Conservation (phyloP, 2,329 filamentous ascomycete species). For the Monosporascus sp. region DNA sequence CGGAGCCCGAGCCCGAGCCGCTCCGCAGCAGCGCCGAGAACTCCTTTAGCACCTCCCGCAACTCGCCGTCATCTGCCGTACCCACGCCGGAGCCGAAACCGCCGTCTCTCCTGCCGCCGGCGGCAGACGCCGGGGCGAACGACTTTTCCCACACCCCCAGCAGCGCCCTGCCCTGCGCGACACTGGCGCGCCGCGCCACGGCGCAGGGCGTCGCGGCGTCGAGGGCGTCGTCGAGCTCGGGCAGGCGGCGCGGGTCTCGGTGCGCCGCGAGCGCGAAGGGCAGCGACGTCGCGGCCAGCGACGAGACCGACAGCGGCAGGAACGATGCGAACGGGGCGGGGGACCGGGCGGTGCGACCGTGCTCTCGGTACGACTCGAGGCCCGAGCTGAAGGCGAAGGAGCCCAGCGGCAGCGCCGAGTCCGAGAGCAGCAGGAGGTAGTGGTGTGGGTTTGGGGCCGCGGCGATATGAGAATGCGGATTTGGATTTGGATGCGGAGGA, state of each 20-base stretch:
- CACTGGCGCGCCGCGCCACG: conserved; percentile 70
- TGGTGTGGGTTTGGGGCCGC: conserved; percentile 39
- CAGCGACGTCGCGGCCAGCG: conserved; percentile 66
- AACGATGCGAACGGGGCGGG: conserved; percentile 40
- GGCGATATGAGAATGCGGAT: conserved; percentile 2
- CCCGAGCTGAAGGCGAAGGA: conserved; percentile 85
- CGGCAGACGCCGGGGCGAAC: conserved; percentile 40
- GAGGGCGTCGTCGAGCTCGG: conserved; percentile 64
- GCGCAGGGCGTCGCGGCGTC: conserved; percentile 74
- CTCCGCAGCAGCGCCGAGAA: neutral
- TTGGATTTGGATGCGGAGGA: conserved; percentile 5
- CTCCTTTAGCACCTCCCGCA: conserved; percentile 20
- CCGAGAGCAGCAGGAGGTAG: conserved; percentile 70
- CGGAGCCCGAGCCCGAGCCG: conserved; percentile 2
- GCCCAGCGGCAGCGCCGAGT: conserved; percentile 75
- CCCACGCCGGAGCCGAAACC: conserved; percentile 13
- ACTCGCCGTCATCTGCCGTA: neutral
- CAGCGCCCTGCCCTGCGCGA: conserved; percentile 70
- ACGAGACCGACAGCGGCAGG: conserved; percentile 63
- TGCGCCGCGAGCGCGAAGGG: conserved; percentile 70
- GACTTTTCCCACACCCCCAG: conserved; percentile 72
- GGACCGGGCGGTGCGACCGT: conserved; percentile 37
- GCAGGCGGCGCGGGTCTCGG: conserved; percentile 44
- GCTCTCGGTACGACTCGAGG: conserved; percentile 75
- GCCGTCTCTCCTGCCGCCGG: conserved; percentile 7